phyloP scores from a whole-genome alignment of 768 basidiomycete species.

The Auricularia auricula-judae region DNA sequence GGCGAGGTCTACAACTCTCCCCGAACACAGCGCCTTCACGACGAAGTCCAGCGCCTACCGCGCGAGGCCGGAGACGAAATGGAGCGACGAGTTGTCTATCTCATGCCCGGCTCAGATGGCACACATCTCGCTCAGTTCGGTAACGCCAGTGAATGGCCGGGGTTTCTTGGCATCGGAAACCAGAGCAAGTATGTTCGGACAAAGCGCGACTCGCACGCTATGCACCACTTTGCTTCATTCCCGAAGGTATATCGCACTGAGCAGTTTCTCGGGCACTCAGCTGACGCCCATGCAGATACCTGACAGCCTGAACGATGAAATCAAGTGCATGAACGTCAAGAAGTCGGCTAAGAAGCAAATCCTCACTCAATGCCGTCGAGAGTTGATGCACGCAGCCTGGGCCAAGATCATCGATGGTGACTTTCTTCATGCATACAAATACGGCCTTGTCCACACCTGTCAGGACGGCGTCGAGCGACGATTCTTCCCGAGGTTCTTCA shows the following conservation, averaged over 20 bases:
- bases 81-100: background rate
- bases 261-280: background rate
- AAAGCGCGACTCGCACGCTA: background rate
- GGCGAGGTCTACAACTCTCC: background rate
- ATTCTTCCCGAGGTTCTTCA: constrained; percentile 20
- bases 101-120: constrained; percentile 24
- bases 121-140: constrained; percentile 26
- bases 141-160: background rate
- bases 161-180: background rate
- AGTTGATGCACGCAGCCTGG: constrained; percentile 23
- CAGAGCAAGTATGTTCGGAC: background rate
- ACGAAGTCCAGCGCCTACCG: background rate
- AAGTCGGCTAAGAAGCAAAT: constrained; percentile 5
- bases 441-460: constrained; percentile 18
- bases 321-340: background rate
- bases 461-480: constrained; percentile 16
- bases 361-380: constrained; percentile 12
- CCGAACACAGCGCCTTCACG: background rate
- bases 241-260: background rate
- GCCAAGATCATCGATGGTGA: constrained; percentile 12
- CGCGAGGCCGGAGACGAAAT: background rate
- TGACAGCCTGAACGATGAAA: background rate
- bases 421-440: constrained; percentile 15
- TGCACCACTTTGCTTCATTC: background rate
- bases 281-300: background rate